Conservation (phyloP, 139 green algal genomes). For the Axilococcus clingmanii region DNA sequence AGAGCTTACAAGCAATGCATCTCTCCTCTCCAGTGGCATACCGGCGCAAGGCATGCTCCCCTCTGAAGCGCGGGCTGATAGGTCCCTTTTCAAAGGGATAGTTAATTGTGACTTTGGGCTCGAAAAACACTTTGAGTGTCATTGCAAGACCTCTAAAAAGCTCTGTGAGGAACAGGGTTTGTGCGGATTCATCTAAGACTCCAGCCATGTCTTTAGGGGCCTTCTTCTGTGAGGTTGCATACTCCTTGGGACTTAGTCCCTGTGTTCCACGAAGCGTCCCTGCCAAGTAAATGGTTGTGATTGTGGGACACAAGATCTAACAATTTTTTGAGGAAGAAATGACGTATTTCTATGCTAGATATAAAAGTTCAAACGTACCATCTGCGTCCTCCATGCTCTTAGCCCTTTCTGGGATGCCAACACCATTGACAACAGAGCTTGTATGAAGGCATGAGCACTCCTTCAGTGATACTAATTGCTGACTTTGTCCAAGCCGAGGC, state of each 20-base stretch:
- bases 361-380: neutral
- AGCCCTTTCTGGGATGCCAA: constrained; percentile 12
- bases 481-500: neutral
- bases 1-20: constrained; percentile 99
- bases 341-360: constrained; percentile 1
- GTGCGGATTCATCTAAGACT: constrained; percentile 83
- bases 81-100: constrained; percentile 99
- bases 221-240: constrained; percentile 17
- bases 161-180: constrained; percentile 97
- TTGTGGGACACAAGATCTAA: too few species aligned
- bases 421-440: constrained; percentile 6
- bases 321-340: too few species aligned
- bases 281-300: too few species aligned
- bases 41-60: constrained; percentile 92
- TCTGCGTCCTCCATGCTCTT: neutral
- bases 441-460: constrained; percentile 7
- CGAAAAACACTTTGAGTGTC: constrained; percentile 94
- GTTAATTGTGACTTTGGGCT: constrained; percentile 96
- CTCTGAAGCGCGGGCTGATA: constrained; percentile 89
- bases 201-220: constrained; percentile 32
- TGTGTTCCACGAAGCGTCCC: too few species aligned
- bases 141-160: constrained; percentile 80
- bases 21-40: constrained; percentile 98
- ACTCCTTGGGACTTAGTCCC: too few species aligned
- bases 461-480: neutral